These are phyloP conservation scores for Dictyostelium brefeldianum DNA, from an alignment of 78 protist species.

Conservation along the genomic window DNA sequence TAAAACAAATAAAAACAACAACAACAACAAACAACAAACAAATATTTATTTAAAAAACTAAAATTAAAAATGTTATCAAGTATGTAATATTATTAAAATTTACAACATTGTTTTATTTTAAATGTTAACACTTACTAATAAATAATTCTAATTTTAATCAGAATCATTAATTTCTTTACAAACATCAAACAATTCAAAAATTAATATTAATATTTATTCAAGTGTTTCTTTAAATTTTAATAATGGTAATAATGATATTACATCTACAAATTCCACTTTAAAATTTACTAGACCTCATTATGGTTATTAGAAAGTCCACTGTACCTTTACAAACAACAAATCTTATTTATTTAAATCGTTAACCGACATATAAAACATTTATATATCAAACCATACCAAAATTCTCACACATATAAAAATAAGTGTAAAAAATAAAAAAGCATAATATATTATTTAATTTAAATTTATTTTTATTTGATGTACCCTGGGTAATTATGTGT, in stretches of 20 bases:
- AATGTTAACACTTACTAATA: too few relatives aligned
- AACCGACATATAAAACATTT: too few relatives aligned
- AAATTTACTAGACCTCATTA: background rate
- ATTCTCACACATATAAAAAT: too few relatives aligned
- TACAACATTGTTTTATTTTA: background rate
- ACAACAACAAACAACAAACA: background rate
- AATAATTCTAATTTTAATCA: background rate
- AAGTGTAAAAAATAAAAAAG: too few relatives aligned
- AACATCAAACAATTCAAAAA: background rate
- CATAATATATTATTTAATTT: too few relatives aligned
- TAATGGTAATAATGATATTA: background rate
- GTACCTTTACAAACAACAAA: background rate
- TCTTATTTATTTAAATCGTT: background rate
- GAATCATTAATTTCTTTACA: conserved; percentile 1
- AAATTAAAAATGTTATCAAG: background rate
- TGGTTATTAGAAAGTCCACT: background rate
- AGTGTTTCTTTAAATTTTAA: background rate
- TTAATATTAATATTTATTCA: background rate
- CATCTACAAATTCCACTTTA: background rate
- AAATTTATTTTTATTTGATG: too few relatives aligned
- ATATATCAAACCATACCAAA: too few relatives aligned
- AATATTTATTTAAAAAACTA: background rate
- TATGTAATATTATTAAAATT: background rate
- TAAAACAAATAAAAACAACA: background rate
- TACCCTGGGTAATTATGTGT: too few relatives aligned